Conservation (phyloP, 257 asterid species). For the Solanum piurae region DNA sequence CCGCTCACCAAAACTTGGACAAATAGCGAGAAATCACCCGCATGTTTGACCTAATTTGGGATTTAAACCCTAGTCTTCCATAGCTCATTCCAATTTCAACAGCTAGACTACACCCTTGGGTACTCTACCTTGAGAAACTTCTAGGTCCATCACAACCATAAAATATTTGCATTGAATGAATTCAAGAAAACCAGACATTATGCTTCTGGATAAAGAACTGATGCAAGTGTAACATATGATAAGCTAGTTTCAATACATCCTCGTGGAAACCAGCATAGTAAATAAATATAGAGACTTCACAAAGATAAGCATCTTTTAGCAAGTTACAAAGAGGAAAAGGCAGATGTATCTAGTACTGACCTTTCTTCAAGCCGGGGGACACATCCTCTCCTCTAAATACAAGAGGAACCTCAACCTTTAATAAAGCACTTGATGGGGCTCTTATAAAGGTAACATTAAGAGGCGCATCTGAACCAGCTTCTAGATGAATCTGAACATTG, state of each 20-base stretch:
- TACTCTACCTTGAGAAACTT: not conserved
- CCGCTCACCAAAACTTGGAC: not conserved
- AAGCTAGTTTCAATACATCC: not conserved
- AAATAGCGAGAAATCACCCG: not conserved
- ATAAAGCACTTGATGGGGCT: conserved; percentile 67
- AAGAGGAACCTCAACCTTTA: conserved; percentile 78
- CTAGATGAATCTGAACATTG: conserved; percentile 70
- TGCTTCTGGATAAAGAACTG: not conserved
- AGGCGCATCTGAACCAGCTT: conserved; percentile 69
- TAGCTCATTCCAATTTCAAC: not conserved
- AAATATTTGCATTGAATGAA: not conserved
- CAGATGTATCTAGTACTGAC: conserved; percentile 20
- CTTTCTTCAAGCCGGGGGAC: conserved; percentile 80
- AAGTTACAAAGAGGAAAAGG: not conserved
- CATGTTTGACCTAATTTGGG: not conserved
- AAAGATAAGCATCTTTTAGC: not conserved
- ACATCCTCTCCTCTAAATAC: conserved; percentile 80
- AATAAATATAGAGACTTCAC: not conserved
- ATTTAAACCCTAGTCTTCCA: not conserved
- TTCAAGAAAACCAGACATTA: not conserved
- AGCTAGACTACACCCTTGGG: not conserved
- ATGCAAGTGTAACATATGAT: not conserved
- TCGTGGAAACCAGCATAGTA: not conserved
- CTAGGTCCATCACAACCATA: not conserved
- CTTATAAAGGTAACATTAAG: conserved; percentile 84